Percentiles rank a stretch among this genome's conserved stretches.
Conservation (phyloP, 768 basidiomycete species). For the Leccinum rimulosum region DNA sequence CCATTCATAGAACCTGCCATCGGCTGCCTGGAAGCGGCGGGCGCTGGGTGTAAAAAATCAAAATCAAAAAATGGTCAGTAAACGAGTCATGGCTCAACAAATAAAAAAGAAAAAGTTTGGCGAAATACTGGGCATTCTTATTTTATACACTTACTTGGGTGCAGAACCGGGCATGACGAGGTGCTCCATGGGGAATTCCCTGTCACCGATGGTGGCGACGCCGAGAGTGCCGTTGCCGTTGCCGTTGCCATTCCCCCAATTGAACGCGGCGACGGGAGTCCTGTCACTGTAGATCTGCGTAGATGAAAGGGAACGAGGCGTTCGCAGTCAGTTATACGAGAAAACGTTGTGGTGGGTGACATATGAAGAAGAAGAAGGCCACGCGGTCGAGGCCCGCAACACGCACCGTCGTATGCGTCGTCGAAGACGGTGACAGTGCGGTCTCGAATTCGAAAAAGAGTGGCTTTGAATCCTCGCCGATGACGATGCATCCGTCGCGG, state of each 20-base stretch:
- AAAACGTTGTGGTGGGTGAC: background rate
- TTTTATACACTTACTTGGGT: constrained; percentile 38
- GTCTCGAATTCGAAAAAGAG: constrained; percentile 71
- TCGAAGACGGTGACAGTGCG: constrained; percentile 24
- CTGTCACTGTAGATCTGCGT: constrained; percentile 40
- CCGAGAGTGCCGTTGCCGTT: constrained; percentile 33
- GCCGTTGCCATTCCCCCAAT: constrained; percentile 35
- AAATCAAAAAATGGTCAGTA: constrained; percentile 1
- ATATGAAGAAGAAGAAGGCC: background rate
- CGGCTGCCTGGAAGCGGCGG: constrained; percentile 55
- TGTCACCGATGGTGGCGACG: constrained; percentile 49
- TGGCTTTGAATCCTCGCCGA: constrained; percentile 58
- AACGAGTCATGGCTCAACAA: constrained; percentile 4
- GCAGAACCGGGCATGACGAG: constrained; percentile 54
- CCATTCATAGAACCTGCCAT: constrained; percentile 67
- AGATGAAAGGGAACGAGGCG: background rate
- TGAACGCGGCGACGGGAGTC: constrained; percentile 52
- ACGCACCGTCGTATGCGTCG: constrained; percentile 29
- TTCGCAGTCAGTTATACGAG: background rate
- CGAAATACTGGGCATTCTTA: background rate
- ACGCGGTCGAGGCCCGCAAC: background rate
- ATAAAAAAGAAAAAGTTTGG: background rate
- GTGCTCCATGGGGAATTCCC: constrained; percentile 59
- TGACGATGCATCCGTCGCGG: constrained; percentile 59
- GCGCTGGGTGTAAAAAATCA: constrained; percentile 40